Evolutionary conservation across 768 basidiomycete genomes (phyloP).

Genomic region (Podaxis sp.): DNA sequence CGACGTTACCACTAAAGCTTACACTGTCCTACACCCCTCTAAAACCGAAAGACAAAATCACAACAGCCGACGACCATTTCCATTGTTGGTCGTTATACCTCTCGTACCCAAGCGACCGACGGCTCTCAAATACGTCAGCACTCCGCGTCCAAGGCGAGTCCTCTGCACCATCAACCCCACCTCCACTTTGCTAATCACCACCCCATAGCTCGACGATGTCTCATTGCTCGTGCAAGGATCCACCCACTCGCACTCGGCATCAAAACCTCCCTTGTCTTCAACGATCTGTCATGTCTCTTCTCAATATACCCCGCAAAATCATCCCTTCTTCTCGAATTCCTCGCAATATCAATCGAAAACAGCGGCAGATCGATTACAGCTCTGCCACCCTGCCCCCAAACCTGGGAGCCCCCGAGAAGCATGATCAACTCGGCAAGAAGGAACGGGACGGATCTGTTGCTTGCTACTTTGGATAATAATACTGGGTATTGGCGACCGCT

Average conservation of each 20-base stretch:
- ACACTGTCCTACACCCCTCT: background rate
- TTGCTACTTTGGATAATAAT: background rate
- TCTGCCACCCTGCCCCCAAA: background rate
- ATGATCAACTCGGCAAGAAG: background rate
- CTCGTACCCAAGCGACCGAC: background rate
- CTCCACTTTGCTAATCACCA: background rate
- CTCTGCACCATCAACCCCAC: background rate
- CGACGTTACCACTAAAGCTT: background rate
- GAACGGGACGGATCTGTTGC: background rate
- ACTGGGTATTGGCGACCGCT: background rate
- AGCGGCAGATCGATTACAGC: background rate
- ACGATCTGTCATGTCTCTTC: background rate
- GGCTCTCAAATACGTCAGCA: background rate
- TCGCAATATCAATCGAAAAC: background rate
- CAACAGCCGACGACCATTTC: background rate
- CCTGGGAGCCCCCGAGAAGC: background rate
- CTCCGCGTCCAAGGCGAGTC: background rate
- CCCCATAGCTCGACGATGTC: background rate
- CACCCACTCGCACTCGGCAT: background rate
- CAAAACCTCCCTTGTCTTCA: background rate
- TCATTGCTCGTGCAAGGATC: background rate
- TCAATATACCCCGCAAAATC: background rate
- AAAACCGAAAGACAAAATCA: background rate
- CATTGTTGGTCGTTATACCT: background rate
- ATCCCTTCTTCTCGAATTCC: background rate